Base-by-base conservation (phyloP, 306 rosid genomes). In the Sesbania bispinosa region DNA sequence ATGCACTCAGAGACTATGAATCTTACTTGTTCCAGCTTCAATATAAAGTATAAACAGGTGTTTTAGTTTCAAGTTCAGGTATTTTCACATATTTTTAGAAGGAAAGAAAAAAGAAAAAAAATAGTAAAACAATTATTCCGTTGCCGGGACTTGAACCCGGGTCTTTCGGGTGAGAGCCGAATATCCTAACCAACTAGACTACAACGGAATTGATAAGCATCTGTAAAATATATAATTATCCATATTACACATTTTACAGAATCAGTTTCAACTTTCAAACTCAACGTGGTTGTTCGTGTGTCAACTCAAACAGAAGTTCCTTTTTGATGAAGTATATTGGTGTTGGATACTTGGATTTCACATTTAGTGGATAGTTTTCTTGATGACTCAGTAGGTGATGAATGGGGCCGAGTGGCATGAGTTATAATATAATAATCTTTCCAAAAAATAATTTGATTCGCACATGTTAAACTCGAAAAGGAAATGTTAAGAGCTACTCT, bases 131-230 rank as follows among this genome's bases (percentile, higher is more conserved):
- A 0, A 7, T 10, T 1, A 0, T 30, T 73, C 83, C 76, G 59
- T 64, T 84, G 82, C 76, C 83, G n/a, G n/a, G n/a, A n/a, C n/a
- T n/a, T n/a, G n/a, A n/a, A n/a, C n/a, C n/a, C n/a, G n/a, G n/a
- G n/a, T n/a, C n/a, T n/a, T n/a, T n/a, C n/a, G n/a, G n/a, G n/a
- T n/a, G n/a, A n/a, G n/a, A n/a, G n/a, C n/a, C 75, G 83, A 79
- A 75, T 79, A 67, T 79, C 79, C 79, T 71, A 2, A 81, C 79
- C 81, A 57, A 50, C 85, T 81, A 81, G 85, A 81, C 85, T 81
- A 76, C 79, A 81, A 71, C 82, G 79, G 81, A 76, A 0, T 29
- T n/a, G n/a, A n/a, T n/a, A n/a, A n/a, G n/a, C n/a, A n/a, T n/a
- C n/a, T n/a, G n/a, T n/a, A n/a, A n/a, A n/a, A n/a, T n/a, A n/a